A percentile compares a stretch with the other conserved stretches of the same genome.
These are phyloP conservation scores for Hortiboletus rubellus DNA, from an alignment of 1,284 basidiomycete species.

Conservation along the genomic window DNA sequence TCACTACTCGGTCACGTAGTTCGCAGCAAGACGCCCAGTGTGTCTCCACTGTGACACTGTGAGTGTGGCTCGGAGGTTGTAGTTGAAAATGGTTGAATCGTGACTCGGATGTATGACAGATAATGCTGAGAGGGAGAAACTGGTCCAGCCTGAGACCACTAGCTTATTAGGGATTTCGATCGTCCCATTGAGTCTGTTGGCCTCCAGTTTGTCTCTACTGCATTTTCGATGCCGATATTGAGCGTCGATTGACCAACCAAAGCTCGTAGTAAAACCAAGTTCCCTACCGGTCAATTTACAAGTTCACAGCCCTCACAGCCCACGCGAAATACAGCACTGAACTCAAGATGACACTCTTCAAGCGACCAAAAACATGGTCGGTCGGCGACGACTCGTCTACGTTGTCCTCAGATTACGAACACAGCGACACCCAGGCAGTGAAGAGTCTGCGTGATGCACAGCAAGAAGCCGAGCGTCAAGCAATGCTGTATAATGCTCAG, in stretches of 20 bases:
- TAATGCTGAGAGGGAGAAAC: too few species aligned
- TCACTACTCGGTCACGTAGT: too few species aligned
- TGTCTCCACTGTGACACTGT: too few species aligned
- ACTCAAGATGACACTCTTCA: constrained; percentile 23
- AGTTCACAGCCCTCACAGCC: background rate
- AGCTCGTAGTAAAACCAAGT: background rate
- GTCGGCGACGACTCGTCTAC: constrained; percentile 10
- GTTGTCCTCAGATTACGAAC: constrained; percentile 19
- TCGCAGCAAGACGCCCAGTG: too few species aligned
- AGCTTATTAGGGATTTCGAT: too few species aligned
- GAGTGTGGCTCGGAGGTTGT: too few species aligned
- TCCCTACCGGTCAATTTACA: too few species aligned
- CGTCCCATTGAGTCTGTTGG: too few species aligned
- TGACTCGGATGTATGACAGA: too few species aligned
- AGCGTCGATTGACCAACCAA: background rate
- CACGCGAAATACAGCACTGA: background rate
- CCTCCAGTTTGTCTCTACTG: background rate
- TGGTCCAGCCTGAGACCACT: too few species aligned
- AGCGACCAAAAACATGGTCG: constrained; percentile 24
- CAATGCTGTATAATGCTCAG: constrained; percentile 27
- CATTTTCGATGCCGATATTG: background rate
- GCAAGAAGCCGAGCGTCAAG: constrained; percentile 20
- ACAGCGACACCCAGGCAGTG: background rate
- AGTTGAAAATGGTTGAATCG: too few species aligned
- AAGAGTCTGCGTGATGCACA: constrained; percentile 15